phyloP scores from a whole-genome alignment of 2,329 filamentous ascomycete genomes.

The Diaporthe australafricana region DNA sequence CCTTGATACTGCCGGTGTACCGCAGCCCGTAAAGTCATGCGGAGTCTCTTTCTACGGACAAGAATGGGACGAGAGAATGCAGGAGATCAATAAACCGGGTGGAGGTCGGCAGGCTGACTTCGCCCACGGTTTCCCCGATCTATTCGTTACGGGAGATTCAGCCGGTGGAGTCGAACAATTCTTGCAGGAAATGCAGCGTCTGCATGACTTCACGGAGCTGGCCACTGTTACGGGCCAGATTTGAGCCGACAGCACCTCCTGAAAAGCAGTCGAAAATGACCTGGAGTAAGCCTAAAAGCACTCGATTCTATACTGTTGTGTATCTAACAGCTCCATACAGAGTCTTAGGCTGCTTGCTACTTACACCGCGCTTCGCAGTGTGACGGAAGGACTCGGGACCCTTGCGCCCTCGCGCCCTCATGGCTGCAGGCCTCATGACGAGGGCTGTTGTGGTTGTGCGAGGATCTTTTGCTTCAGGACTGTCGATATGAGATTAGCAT shows the following conservation, averaged over 20 bases:
- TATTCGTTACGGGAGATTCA: constrained; percentile 2
- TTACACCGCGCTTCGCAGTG: not conserved
- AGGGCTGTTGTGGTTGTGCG: constrained; percentile 41
- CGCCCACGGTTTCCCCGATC: constrained; percentile 7
- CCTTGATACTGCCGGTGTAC: constrained; percentile 27
- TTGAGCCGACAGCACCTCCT: not conserved
- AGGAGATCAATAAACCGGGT: constrained; percentile 12
- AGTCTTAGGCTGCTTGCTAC: not conserved
- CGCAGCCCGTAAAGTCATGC: constrained; percentile 32
- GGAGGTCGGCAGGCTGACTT: constrained; percentile 20
- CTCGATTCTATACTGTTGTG: not conserved
- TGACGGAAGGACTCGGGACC: not conserved
- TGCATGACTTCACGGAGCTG: constrained; percentile 24
- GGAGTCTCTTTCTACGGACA: constrained; percentile 36
- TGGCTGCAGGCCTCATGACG: constrained; percentile 12
- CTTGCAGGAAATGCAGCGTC: constrained; percentile 26
- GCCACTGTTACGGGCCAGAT: not conserved
- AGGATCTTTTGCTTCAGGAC: constrained; percentile 54
- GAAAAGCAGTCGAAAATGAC: not conserved
- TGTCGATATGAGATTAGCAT: constrained; percentile 38
- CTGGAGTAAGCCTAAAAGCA: not conserved
- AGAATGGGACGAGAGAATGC: constrained; percentile 41
- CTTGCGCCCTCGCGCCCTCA: no score
- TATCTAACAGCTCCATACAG: not conserved
- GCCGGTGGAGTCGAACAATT: not conserved